These are phyloP conservation scores for Eucalyptus viminalis DNA, from an alignment of 345 rosid species.

Conservation along the genomic window DNA sequence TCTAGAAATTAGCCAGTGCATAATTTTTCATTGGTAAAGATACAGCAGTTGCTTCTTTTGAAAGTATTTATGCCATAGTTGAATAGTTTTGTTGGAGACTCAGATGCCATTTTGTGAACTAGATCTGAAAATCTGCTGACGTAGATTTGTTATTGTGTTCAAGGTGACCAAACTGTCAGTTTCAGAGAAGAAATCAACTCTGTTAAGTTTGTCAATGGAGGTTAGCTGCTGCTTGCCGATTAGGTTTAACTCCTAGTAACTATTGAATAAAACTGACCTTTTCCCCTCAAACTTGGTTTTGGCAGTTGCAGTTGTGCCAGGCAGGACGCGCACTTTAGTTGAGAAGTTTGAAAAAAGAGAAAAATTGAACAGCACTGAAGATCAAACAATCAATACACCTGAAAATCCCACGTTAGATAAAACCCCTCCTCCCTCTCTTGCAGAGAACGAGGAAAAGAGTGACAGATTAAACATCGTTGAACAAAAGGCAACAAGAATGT, in stretches of 20 bases:
- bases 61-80: background rate
- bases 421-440: background rate
- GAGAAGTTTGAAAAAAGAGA: conserved; percentile 67
- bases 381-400: background rate
- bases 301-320: conserved; percentile 84
- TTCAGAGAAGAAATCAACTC: conserved; percentile 23
- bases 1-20: background rate
- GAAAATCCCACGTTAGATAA: background rate
- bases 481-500: background rate
- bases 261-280: background rate
- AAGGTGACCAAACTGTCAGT: conserved; percentile 35
- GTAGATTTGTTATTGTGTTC: conserved; percentile 1
- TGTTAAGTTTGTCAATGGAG: conserved; percentile 87
- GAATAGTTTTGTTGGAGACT: background rate
- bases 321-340: conserved; percentile 85
- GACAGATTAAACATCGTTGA: background rate
- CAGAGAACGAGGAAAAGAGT: background rate
- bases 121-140: background rate
- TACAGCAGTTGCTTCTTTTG: background rate
- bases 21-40: background rate
- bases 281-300: background rate
- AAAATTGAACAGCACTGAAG: background rate
- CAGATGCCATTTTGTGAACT: background rate
- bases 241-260: background rate
- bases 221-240: conserved; percentile 28